Percentiles rank a stretch among this genome's conserved stretches.
Conservation (phyloP, 2,329 filamentous ascomycete genomes). For the Sporothrix humicola region DNA sequence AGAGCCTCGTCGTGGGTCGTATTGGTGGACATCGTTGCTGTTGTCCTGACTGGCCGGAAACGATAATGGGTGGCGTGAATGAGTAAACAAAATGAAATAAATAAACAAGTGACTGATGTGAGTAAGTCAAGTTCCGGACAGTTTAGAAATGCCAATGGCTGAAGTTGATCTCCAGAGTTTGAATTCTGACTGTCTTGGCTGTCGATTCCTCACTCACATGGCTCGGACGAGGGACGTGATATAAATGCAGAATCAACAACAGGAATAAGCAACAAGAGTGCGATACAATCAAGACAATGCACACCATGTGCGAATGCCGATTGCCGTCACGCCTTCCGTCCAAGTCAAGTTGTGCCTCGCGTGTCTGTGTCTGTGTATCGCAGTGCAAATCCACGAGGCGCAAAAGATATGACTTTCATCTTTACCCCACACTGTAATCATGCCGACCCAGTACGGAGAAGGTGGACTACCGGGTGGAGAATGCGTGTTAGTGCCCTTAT, state of each 20-base stretch:
- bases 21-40: background rate
- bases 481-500: background rate
- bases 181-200: constrained; percentile 5
- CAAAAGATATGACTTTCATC: constrained; percentile 13
- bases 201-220: background rate
- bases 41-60: background rate
- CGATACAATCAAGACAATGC: background rate
- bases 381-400: background rate
- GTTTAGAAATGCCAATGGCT: background rate
- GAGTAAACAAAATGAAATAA: background rate
- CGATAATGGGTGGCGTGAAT: background rate
- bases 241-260: constrained; percentile 22
- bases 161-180: background rate
- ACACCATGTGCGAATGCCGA: background rate
- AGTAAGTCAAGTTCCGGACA: background rate
- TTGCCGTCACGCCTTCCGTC: background rate
- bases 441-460: background rate
- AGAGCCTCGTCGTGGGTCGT: background rate
- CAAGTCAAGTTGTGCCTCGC: background rate
- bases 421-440: constrained; percentile 22
- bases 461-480: background rate
- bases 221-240: background rate
- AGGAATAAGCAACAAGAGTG: background rate
- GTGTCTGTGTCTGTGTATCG: background rate
- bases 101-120: background rate